phyloP scores from a whole-genome alignment of 1,284 basidiomycete species.

The Ganoderma sp. region DNA sequence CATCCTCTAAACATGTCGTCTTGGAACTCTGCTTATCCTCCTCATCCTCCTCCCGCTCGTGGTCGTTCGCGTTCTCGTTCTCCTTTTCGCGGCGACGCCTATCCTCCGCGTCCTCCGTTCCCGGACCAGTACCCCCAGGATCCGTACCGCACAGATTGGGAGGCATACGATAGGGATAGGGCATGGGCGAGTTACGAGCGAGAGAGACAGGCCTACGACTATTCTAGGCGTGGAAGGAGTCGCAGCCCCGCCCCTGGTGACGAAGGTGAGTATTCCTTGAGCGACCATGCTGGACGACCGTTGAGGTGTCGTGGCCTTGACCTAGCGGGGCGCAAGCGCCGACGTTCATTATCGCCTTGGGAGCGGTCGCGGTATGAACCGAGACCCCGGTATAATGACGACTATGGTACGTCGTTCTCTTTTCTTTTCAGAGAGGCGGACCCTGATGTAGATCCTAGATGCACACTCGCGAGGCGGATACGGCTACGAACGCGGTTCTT shows the following conservation, averaged over 20 bases:
- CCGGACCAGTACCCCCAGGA: constrained; percentile 62
- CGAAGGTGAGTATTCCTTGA: constrained; percentile 58
- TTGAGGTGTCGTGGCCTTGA: constrained; percentile 23
- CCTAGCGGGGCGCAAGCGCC: constrained; percentile 74
- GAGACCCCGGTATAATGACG: constrained; percentile 78
- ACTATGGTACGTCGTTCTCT: constrained; percentile 64
- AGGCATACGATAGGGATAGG: constrained; percentile 73
- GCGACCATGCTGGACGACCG: constrained; percentile 7
- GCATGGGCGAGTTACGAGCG: constrained; percentile 68
- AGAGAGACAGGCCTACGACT: constrained; percentile 66
- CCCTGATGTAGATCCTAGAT: constrained; percentile 48
- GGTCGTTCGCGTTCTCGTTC: constrained; percentile 83
- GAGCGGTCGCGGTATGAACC: constrained; percentile 82
- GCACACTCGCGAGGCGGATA: constrained; percentile 66
- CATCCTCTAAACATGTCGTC: constrained; percentile 61
- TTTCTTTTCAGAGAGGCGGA: neutral
- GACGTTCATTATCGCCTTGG: constrained; percentile 86
- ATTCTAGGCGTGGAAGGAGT: constrained; percentile 69
- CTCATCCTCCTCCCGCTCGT: constrained; percentile 58
- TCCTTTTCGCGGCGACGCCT: constrained; percentile 57
- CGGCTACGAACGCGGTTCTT: constrained; percentile 61
- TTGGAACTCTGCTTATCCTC: constrained; percentile 64
- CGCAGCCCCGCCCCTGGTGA: constrained; percentile 68
- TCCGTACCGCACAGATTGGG: constrained; percentile 68
- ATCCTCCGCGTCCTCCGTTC: constrained; percentile 59